These are phyloP conservation scores for Diaporthe humulicola DNA, from an alignment of 2,329 filamentous ascomycete genomes.

Conservation along the genomic window DNA sequence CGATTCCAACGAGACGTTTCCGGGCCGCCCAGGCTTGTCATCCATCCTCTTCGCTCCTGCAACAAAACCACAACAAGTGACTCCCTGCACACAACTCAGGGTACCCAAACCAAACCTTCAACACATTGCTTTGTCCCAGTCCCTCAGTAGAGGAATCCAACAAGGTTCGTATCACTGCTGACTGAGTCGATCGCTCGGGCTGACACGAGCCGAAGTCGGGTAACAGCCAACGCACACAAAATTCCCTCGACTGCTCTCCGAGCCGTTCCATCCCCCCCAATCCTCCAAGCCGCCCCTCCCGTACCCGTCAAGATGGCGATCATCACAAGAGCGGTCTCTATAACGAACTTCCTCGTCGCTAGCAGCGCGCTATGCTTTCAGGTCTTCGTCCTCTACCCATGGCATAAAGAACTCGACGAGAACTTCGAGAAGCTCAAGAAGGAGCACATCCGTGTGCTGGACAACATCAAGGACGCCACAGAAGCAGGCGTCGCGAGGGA, in stretches of 20 bases:
- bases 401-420: constrained; percentile 75
- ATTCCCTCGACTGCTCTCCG: neutral
- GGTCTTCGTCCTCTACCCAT: constrained; percentile 78
- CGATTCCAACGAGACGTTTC: constrained; percentile 20
- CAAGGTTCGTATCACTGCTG: constrained; percentile 7
- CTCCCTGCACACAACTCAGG: constrained; percentile 29
- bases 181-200: neutral
- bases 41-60: neutral
- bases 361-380: constrained; percentile 76
- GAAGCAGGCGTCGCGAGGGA: constrained; percentile 22
- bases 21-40: constrained; percentile 1
- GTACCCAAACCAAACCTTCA: neutral
- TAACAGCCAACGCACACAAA: neutral
- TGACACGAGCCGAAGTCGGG: constrained; percentile 14
- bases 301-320: constrained; percentile 24
- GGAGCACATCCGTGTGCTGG: constrained; percentile 65
- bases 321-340: constrained; percentile 63
- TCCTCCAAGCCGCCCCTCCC: neutral
- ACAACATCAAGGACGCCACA: constrained; percentile 34
- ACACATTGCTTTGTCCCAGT: neutral
- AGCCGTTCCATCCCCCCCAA: neutral
- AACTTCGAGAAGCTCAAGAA: constrained; percentile 71
- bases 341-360: constrained; percentile 76
- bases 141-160: neutral
- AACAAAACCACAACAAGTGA: constrained; percentile 31